Evolutionary conservation across 768 basidiomycete species (phyloP).

Genomic region (Collybiopsis confluens): DNA sequence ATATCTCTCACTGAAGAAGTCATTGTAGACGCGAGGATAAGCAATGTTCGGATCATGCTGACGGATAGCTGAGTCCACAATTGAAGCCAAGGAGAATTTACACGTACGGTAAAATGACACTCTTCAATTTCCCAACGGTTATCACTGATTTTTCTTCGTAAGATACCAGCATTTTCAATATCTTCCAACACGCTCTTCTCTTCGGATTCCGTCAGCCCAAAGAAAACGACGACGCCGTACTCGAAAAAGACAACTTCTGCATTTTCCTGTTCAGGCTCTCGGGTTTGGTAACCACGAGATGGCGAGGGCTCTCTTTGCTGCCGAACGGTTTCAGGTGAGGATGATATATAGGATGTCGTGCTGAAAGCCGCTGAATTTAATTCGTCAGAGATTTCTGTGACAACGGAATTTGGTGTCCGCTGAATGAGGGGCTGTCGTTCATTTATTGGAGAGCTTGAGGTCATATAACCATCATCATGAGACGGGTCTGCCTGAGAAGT

Average conservation of each 20-base stretch:
- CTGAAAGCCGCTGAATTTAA: slow-evolving; percentile 12
- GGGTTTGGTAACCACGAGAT: slow-evolving; percentile 4
- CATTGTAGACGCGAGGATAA: slow-evolving; percentile 92
- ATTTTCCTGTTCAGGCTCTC: slow-evolving; percentile 41
- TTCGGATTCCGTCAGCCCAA: slow-evolving; percentile 75
- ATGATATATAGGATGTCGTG: slow-evolving; percentile 9
- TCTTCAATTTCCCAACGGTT: slow-evolving; percentile 90
- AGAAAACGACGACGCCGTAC: slow-evolving; percentile 91
- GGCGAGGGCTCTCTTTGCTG: slow-evolving; percentile 1
- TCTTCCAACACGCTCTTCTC: slow-evolving; percentile 86
- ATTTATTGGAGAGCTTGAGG: no score
- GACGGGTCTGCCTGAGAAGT: no score
- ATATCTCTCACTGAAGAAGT: slow-evolving; percentile 84
- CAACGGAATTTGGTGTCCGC: not conserved
- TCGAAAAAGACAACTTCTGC: slow-evolving; percentile 79
- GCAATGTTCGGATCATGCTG: slow-evolving; percentile 81
- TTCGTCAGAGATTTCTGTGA: slow-evolving; percentile 10
- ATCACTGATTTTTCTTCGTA: slow-evolving; percentile 57
- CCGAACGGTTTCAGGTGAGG: slow-evolving; percentile 7
- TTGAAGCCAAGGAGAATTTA: slow-evolving; percentile 4
- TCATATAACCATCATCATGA: no score
- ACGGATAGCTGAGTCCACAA: slow-evolving; percentile 4
- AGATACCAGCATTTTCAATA: slow-evolving; percentile 62
- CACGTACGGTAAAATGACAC: slow-evolving; percentile 79
- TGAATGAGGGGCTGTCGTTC: no score